Evolutionary conservation across 305 asterid genomes (phyloP).

Genomic region (Petunia hybrid): DNA sequence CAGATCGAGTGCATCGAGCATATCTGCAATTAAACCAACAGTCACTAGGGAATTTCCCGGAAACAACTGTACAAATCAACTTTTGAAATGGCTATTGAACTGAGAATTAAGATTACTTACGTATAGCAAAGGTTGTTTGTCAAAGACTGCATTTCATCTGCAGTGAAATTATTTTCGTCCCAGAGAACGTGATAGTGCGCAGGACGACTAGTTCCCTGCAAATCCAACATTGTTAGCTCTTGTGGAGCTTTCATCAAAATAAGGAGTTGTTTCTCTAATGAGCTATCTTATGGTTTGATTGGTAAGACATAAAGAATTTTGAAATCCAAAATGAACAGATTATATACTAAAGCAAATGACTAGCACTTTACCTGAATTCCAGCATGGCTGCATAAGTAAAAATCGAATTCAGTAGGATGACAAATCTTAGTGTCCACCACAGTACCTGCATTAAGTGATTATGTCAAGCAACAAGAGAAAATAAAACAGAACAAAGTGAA

Average conservation of each 20-base stretch:
- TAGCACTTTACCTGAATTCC: constrained; percentile 50
- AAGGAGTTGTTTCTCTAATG: neutral
- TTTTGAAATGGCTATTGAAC: neutral
- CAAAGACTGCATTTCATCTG: constrained; percentile 55
- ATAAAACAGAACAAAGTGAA: neutral
- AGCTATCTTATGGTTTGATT: neutral
- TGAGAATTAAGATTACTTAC: constrained; percentile 33
- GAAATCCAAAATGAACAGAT: neutral
- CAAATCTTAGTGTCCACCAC: constrained; percentile 60
- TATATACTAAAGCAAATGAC: neutral
- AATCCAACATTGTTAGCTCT: constrained; percentile 17
- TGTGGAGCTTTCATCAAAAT: neutral
- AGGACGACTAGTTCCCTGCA: constrained; percentile 60
- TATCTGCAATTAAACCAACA: constrained; percentile 38
- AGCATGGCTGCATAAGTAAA: constrained; percentile 58
- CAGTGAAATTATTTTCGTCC: constrained; percentile 57
- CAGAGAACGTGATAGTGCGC: constrained; percentile 58
- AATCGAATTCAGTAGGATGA: constrained; percentile 63
- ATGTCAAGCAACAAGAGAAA: neutral
- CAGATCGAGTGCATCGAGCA: constrained; percentile 60
- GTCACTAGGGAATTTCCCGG: neutral
- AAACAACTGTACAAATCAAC: neutral
- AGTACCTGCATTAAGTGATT: constrained; percentile 44
- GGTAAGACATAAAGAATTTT: neutral
- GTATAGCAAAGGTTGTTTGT: constrained; percentile 59